Base-by-base conservation (phyloP, 1,139 yeast species). In the Oligophagozyma castellii region DNA sequence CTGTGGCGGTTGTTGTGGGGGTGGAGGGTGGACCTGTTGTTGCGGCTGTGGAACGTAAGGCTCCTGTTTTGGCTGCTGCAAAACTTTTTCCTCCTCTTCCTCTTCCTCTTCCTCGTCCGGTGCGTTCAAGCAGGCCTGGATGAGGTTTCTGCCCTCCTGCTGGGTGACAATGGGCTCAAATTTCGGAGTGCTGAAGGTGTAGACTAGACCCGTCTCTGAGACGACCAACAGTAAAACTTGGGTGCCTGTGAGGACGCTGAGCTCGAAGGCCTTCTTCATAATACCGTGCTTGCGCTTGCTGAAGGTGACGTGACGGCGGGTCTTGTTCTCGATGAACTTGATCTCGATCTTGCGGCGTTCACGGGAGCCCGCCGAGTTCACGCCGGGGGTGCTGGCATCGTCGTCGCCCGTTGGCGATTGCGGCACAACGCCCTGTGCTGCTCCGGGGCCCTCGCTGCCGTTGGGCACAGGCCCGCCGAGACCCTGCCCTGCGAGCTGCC, bases 241-340 rank as follows among this genome's bases (percentile, higher is more conserved):
- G 24, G 96, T 89, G 29, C 98, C 98, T 6, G 98, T 89, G 44
- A 89, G 67, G 29, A 92, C 96, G 15, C 93, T 77, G 42, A 89
- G 67, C 56, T 89, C 98, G 59, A 89, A 89, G 12, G 98, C 98
- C 63, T 78, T 89, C 61, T 89, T 89, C 98, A 89, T 89, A 48
- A 89, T 89, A 40, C 98, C 98, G 24, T 95, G 96, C 59, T 89
- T 86, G 58, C 98, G 79, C 63, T 89, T 89, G 31, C 95, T 81
- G 50, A 89, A 89, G 16, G 98, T 89, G 45, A 89, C 89, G 59
- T 89, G 98, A 51, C 98, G 83, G 56, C 96, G 75, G 19, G 95
- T 81, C 61, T 89, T 89, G 58, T 89, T 95, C 59, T 86, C 94
- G 49, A 89, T 89, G 52, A 89, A 89, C 63, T 84, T 83, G 57